Percentiles rank a stretch among this genome's conserved stretches.
These are phyloP conservation scores for Aspergillus spinulosporus DNA, from an alignment of 2,329 filamentous ascomycete genomes.

Conservation along the genomic window DNA sequence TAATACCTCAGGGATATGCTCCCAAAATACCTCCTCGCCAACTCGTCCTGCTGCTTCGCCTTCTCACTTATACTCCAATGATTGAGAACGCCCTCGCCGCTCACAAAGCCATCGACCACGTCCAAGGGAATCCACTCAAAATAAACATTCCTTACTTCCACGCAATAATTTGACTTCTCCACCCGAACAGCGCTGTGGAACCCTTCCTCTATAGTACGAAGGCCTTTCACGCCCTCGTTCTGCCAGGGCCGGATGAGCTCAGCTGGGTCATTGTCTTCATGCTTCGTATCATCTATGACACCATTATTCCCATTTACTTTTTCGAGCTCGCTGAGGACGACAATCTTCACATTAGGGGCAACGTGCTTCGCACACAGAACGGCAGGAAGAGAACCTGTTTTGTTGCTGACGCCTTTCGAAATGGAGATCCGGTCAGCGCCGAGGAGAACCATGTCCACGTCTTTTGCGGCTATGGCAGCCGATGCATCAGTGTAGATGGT, in stretches of 20 bases:
- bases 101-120: constrained; percentile 57
- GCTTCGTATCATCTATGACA: constrained; percentile 49
- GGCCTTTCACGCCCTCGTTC: constrained; percentile 25
- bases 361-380: constrained; percentile 57
- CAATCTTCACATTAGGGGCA: constrained; percentile 48
- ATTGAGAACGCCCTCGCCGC: constrained; percentile 51
- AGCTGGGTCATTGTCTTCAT: constrained; percentile 54
- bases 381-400: constrained; percentile 63
- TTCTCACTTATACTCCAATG: constrained; percentile 25
- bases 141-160: constrained; percentile 50
- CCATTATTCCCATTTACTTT: constrained; percentile 57
- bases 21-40: constrained; percentile 25
- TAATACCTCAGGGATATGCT: constrained; percentile 10
- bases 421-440: constrained; percentile 64
- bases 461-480: constrained; percentile 53
- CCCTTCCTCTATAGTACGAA: constrained; percentile 23
- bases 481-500: constrained; percentile 62
- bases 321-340: constrained; percentile 61
- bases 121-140: constrained; percentile 61
- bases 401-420: constrained; percentile 64
- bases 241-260: constrained; percentile 56
- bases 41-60: constrained; percentile 24
- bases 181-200: constrained; percentile 8
- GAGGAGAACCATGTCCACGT: constrained; percentile 60
- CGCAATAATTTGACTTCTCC: constrained; percentile 18